phyloP scores from a whole-genome alignment of 2,329 filamentous ascomycete genomes.

The Pseudovirgaria hyperparasitica region DNA sequence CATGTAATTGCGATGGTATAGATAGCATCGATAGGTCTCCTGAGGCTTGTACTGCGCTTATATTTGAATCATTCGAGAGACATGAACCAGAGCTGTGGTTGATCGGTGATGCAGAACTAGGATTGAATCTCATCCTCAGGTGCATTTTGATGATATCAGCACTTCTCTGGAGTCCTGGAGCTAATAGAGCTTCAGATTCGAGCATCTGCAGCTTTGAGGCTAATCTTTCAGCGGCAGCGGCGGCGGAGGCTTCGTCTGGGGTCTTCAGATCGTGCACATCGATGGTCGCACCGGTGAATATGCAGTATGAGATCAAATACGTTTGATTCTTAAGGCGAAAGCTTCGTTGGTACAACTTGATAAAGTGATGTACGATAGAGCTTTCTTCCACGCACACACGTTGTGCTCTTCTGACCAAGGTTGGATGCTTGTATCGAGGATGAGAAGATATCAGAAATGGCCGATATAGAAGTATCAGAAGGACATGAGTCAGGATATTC shows the following conservation, averaged over 20 bases:
- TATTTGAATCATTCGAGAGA: too few species aligned
- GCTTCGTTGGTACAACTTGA: constrained; percentile 7
- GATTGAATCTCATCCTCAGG: too few species aligned
- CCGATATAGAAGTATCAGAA: constrained; percentile 10
- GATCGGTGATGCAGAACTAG: too few species aligned
- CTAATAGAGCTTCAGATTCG: neutral
- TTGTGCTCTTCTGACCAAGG: too few species aligned
- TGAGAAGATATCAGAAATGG: constrained; percentile 8
- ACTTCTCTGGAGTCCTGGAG: constrained; percentile 1
- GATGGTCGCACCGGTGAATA: constrained; percentile 11
- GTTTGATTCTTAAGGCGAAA: constrained; percentile 9
- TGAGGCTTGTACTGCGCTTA: too few species aligned
- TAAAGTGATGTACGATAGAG: constrained; percentile 8
- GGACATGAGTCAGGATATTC: constrained; percentile 8
- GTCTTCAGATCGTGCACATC: constrained; percentile 7
- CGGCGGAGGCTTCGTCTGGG: neutral
- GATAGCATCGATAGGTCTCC: too few species aligned
- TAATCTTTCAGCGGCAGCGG: neutral
- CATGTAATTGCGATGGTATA: too few species aligned
- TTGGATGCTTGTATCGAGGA: too few species aligned
- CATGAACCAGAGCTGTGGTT: too few species aligned
- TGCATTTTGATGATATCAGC: constrained; percentile 1
- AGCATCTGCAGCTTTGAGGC: neutral
- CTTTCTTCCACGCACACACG: too few species aligned
- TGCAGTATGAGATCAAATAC: constrained; percentile 10